Percentiles rank a stretch among this genome's conserved stretches.
These are phyloP conservation scores for Rickenella mellea DNA, from an alignment of 768 basidiomycete genomes.

Conservation along the genomic window DNA sequence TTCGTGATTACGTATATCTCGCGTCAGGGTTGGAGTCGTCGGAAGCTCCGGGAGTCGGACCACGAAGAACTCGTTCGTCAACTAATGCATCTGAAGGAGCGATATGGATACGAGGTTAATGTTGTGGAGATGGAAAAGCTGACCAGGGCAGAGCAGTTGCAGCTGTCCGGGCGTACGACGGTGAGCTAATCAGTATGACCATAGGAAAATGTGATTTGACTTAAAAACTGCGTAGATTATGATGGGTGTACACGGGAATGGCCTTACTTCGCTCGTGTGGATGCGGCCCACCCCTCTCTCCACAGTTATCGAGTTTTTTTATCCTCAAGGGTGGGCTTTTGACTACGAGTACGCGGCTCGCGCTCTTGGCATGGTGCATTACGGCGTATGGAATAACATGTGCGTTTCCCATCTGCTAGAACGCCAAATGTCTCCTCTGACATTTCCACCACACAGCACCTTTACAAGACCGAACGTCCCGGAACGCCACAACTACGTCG, in stretches of 20 bases:
- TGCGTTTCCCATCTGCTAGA: slow-evolving; percentile 21
- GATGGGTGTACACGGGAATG: slow-evolving; percentile 94
- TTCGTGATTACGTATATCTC: slow-evolving; percentile 92
- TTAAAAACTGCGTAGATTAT: slow-evolving; percentile 54
- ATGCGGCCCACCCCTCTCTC: slow-evolving; percentile 78
- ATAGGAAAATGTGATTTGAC: background rate
- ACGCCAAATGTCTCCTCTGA: slow-evolving; percentile 1
- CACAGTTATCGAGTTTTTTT: slow-evolving; percentile 92
- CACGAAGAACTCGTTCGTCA: slow-evolving; percentile 74
- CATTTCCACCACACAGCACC: slow-evolving; percentile 28
- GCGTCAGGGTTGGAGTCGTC: slow-evolving; percentile 78
- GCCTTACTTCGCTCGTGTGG: slow-evolving; percentile 81
- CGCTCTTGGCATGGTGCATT: slow-evolving; percentile 75
- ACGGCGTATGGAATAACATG: slow-evolving; percentile 76
- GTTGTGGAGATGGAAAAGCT: slow-evolving; percentile 55
- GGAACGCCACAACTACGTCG: background rate
- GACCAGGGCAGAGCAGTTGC: slow-evolving; percentile 69
- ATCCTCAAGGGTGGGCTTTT: slow-evolving; percentile 71
- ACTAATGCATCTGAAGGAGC: slow-evolving; percentile 58
- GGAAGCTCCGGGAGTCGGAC: slow-evolving; percentile 68
- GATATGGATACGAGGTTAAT: slow-evolving; percentile 62
- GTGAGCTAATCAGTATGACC: slow-evolving; percentile 26
- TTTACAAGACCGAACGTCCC: slow-evolving; percentile 73
- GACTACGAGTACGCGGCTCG: slow-evolving; percentile 79
- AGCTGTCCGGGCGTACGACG: slow-evolving; percentile 55